Evolutionary conservation across 805 yeast species (phyloP).

Genomic region (Starmerella potacharoeniae): DNA sequence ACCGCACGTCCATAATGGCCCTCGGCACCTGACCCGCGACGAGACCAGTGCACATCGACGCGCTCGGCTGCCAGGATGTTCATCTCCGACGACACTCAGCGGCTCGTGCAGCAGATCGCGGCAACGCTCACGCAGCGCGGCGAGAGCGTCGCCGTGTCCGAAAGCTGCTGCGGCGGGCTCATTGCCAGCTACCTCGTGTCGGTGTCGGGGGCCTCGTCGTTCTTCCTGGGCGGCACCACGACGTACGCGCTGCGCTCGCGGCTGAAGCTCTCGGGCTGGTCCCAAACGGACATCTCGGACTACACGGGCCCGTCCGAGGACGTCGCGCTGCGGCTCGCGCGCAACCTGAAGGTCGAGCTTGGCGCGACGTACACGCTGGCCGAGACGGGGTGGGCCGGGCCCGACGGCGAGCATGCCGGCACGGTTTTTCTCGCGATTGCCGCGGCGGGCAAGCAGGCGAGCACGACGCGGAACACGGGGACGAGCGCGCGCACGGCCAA

Average conservation of each 20-base stretch:
- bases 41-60: too few relatives aligned
- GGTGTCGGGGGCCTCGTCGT: conserved; percentile 74
- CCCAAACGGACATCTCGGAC: conserved; percentile 49
- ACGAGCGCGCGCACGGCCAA: conserved; percentile 46
- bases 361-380: conserved; percentile 74
- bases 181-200: conserved; percentile 70
- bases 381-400: conserved; percentile 86
- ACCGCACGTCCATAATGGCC: neutral
- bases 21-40: too few relatives aligned
- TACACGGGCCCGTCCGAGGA: conserved; percentile 76
- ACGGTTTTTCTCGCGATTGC: conserved; percentile 60
- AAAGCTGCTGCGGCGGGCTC: conserved; percentile 76
- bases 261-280: conserved; percentile 68
- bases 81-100: conserved; percentile 48
- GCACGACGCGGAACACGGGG: conserved; percentile 38
- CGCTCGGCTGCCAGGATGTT: conserved; percentile 29
- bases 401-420: conserved; percentile 42
- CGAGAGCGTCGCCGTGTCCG: conserved; percentile 68
- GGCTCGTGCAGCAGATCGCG: conserved; percentile 48
- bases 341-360: conserved; percentile 66
- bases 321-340: conserved; percentile 64
- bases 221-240: conserved; percentile 74
- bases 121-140: conserved; percentile 39
- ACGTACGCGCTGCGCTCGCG: conserved; percentile 69
- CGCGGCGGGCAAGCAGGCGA: conserved; percentile 45